Percentiles rank a stretch among this genome's conserved stretches.
Evolutionary conservation across 345 rosid genomes (phyloP).

Genomic region (Orychophragmus violaceus): DNA sequence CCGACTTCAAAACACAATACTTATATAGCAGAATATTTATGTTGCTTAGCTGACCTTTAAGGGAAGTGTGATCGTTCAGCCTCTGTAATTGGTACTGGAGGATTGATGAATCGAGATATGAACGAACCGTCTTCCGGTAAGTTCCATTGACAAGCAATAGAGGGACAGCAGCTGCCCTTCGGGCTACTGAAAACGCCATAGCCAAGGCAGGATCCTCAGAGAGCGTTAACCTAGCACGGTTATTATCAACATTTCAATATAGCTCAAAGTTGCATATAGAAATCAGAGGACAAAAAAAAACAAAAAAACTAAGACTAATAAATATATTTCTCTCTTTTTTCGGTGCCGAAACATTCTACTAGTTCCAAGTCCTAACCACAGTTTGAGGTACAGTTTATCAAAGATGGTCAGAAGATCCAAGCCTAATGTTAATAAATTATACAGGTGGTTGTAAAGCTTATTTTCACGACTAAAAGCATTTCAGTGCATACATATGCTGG

Average conservation of each 20-base stretch:
- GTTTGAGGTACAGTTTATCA: slow-evolving; percentile 1
- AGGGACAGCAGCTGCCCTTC: slow-evolving; percentile 97
- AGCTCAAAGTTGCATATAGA: slow-evolving; percentile 13
- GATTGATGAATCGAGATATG: slow-evolving; percentile 89
- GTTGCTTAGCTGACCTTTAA: slow-evolving; percentile 58
- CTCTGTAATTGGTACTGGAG: slow-evolving; percentile 91
- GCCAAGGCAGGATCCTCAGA: slow-evolving; percentile 98
- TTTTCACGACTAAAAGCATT: not conserved
- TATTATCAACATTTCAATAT: slow-evolving; percentile 8
- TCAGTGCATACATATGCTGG: slow-evolving; percentile 53
- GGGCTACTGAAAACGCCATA: slow-evolving; percentile 96
- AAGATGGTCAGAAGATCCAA: slow-evolving; percentile 15
- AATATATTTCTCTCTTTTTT: not conserved
- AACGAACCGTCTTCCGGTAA: slow-evolving; percentile 79
- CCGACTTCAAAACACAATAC: not conserved
- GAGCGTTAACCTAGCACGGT: slow-evolving; percentile 59
- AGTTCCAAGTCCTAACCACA: slow-evolving; percentile 9
- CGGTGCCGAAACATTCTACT: not conserved
- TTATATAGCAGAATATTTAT: not conserved
- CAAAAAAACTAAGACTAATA: not conserved
- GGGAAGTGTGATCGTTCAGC: slow-evolving; percentile 64
- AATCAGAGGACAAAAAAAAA: not conserved
- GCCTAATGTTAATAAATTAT: not conserved
- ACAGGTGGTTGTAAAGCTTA: not conserved
- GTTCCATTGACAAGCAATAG: slow-evolving; percentile 96